Evolutionary conservation across 164 flowering plant genomes (phyloP).

Genomic region (Paratinospora sagittata): DNA sequence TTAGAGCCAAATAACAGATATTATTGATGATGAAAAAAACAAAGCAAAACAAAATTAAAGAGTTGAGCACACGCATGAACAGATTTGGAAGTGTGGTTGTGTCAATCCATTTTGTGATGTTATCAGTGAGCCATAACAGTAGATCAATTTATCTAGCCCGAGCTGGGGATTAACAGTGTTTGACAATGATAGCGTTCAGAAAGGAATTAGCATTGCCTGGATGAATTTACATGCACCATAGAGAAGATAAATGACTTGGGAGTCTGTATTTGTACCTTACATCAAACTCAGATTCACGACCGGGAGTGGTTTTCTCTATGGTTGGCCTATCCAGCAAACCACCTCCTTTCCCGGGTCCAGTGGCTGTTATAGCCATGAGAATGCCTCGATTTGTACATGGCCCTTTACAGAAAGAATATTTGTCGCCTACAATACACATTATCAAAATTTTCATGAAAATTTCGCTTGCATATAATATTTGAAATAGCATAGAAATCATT

Average conservation of each 20-base stretch:
- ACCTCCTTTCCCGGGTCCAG: slow-evolving; percentile 56
- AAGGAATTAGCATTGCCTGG: neutral
- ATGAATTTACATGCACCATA: neutral
- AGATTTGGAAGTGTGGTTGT: neutral
- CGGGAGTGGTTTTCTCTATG: slow-evolving; percentile 56
- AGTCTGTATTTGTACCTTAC: slow-evolving; percentile 35
- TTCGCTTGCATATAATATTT: neutral
- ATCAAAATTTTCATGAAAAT: slow-evolving; percentile 10
- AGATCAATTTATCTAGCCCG: neutral
- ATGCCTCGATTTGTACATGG: slow-evolving; percentile 32
- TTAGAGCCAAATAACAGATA: neutral
- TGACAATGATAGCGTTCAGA: neutral
- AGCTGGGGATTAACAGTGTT: neutral
- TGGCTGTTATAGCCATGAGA: slow-evolving; percentile 32
- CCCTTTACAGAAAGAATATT: slow-evolving; percentile 31
- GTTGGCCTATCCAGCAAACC: slow-evolving; percentile 59
- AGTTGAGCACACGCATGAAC: neutral
- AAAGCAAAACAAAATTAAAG: neutral
- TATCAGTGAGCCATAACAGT: neutral
- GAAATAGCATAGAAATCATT: neutral
- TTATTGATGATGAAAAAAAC: neutral
- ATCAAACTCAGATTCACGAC: slow-evolving; percentile 63
- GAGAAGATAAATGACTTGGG: neutral
- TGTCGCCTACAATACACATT: slow-evolving; percentile 40
- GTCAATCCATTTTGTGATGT: neutral